These are phyloP conservation scores for Neltuma alba DNA, from an alignment of 306 rosid species.

Conservation along the genomic window DNA sequence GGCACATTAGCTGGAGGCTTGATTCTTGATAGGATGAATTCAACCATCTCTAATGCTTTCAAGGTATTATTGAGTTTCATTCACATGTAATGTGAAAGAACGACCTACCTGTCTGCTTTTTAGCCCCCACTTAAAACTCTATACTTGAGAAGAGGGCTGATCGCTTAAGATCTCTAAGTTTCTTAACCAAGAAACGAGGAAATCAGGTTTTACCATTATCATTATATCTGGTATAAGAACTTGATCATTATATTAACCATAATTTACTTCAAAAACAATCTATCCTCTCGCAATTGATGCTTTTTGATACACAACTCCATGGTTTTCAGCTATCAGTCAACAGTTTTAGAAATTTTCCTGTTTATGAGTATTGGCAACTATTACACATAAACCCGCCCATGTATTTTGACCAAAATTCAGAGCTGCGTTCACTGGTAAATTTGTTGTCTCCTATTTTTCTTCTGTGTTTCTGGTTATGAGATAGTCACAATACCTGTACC, in stretches of 20 bases:
- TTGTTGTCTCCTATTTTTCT: background rate
- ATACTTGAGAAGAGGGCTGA: constrained; percentile 7
- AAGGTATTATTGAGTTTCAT: constrained; percentile 59
- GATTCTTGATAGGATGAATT: constrained; percentile 73
- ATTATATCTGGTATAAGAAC: background rate
- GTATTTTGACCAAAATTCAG: background rate
- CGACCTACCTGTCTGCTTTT: background rate
- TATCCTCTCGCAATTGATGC: background rate
- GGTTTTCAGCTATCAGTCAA: constrained; percentile 8
- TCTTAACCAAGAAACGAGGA: constrained; percentile 27
- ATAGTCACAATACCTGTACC: background rate
- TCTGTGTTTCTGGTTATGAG: background rate
- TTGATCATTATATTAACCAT: constrained; percentile 4
- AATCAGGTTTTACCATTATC: constrained; percentile 2
- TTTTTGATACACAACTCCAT: constrained; percentile 17
- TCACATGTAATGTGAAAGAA: constrained; percentile 2
- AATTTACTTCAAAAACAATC: background rate
- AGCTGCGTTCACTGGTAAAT: background rate
- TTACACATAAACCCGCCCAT: background rate
- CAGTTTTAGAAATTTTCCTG: background rate
- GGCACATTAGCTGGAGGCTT: constrained; percentile 90
- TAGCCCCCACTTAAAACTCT: constrained; percentile 14
- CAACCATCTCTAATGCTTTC: constrained; percentile 82
- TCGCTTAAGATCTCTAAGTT: constrained; percentile 22
- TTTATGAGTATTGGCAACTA: constrained; percentile 7